Evolutionary conservation across 257 asterid genomes (phyloP), one percentile per base, ranked within the genome.

Genomic region (Ophiorrhiza pumila): DNA sequence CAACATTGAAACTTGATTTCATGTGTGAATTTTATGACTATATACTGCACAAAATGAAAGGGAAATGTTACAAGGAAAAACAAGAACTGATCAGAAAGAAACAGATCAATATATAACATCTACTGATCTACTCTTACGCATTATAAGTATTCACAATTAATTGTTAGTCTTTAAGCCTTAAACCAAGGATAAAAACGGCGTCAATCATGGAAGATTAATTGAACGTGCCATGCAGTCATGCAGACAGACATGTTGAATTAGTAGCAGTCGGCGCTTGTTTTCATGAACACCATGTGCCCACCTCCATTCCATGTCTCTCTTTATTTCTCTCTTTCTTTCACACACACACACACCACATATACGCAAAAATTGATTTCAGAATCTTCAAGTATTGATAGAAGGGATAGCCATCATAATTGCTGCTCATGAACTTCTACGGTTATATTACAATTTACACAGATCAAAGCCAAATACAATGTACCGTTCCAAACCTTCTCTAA

Each of bases 251-350:
- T 35, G 39, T 68, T 67, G 5, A 55, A 62, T 52, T 58, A 56
- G 70, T 9, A 63, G 50, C 20, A 63, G 68, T 63, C 9, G 68
- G 68, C 68, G 50, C 79, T 78, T 64, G 84, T 17, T 75, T 77
- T 61, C 69, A 72, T 72, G 47, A 46, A 63, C 75, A 73, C 83
- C 89, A 79, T 73, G 89, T 84, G 87, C 81, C 80, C 56, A 22
- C 62, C 75, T 9, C 57, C 65, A 71, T 2, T 66, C 42, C 71
- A 8, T 17, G 5, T 73, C 32, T 22, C 69, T 15, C 61, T 23
- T 5, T 14, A 13, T 14, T 66, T 42, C 73, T 56, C 72, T 43
- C 58, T 42, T 23, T 23, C 22, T 22, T 11, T 12, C 27, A n/a
- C 56, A 5, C 74, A 17, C n/a, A 37, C 53, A 59, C 66, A 32